phyloP scores from a whole-genome alignment of 306 rosid species.

The Castanea crenata region DNA sequence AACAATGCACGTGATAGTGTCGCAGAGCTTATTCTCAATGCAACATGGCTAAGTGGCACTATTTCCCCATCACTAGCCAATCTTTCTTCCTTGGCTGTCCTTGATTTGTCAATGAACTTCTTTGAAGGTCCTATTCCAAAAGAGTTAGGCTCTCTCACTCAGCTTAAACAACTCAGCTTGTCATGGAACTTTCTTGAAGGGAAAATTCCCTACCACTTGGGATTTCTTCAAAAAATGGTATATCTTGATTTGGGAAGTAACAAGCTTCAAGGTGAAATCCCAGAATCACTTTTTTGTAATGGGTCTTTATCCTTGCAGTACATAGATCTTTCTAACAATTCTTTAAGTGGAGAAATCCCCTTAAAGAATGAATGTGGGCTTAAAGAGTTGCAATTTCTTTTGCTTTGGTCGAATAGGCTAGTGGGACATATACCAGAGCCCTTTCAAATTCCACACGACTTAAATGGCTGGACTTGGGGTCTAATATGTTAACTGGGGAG shows the following conservation, averaged over 20 bases:
- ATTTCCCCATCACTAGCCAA: constrained; percentile 67
- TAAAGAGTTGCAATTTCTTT: constrained; percentile 51
- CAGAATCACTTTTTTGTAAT: constrained; percentile 69
- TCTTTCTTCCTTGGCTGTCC: constrained; percentile 64
- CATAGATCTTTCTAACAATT: constrained; percentile 78
- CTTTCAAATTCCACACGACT: constrained; percentile 72
- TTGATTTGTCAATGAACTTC: constrained; percentile 73
- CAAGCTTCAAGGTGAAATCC: constrained; percentile 61
- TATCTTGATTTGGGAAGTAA: constrained; percentile 83
- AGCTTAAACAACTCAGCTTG: constrained; percentile 60
- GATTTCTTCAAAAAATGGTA: constrained; percentile 54
- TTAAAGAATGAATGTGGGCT: constrained; percentile 51
- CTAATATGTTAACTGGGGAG: constrained; percentile 65
- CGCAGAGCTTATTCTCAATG: constrained; percentile 74
- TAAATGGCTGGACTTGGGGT: constrained; percentile 84
- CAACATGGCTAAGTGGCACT: constrained; percentile 52
- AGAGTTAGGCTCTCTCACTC: constrained; percentile 57
- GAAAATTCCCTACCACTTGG: constrained; percentile 56
- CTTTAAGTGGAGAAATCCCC: constrained; percentile 65
- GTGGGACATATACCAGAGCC: constrained; percentile 63
- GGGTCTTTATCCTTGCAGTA: constrained; percentile 59
- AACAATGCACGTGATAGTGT: constrained; percentile 53
- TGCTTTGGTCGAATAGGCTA: constrained; percentile 82
- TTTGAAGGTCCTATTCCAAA: constrained; percentile 67
- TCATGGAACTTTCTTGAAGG: constrained; percentile 62